A percentile compares a stretch with the other conserved stretches of the same genome.
These are phyloP conservation scores for Tilletia caries DNA, from an alignment of 1,284 basidiomycete species.

Conservation along the genomic window DNA sequence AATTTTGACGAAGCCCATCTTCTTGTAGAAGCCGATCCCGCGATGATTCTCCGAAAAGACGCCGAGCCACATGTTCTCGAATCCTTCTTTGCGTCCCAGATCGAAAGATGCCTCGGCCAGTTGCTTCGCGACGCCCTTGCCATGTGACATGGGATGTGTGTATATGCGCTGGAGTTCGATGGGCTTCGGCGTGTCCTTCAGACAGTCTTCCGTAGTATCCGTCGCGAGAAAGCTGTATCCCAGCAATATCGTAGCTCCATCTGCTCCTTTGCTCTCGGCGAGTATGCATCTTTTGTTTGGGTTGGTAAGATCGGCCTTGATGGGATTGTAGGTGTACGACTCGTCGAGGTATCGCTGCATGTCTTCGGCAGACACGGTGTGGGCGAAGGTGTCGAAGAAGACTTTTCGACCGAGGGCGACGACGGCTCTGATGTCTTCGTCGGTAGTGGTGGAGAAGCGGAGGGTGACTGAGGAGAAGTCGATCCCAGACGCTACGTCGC, in stretches of 20 bases:
- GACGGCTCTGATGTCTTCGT: constrained; percentile 17
- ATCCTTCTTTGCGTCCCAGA: constrained; percentile 3
- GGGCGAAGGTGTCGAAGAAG: constrained; percentile 24
- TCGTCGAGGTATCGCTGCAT: constrained; percentile 26
- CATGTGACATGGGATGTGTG: constrained; percentile 23
- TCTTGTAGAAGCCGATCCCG: not conserved
- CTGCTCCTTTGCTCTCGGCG: not conserved
- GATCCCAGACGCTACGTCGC: no score
- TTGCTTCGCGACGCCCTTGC: constrained; percentile 20
- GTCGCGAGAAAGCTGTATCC: constrained; percentile 25
- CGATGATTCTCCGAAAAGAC: not conserved
- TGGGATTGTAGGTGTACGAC: constrained; percentile 19
- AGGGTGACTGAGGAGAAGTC: not conserved
- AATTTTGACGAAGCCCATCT: constrained; percentile 1
- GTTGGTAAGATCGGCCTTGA: constrained; percentile 20
- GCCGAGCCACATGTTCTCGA: not conserved
- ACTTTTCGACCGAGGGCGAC: constrained; percentile 22
- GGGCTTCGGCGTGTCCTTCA: constrained; percentile 20
- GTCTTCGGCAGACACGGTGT: constrained; percentile 25
- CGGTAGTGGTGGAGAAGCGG: not conserved
- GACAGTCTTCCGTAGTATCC: constrained; percentile 23
- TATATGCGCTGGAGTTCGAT: constrained; percentile 32
- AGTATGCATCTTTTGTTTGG: not conserved
- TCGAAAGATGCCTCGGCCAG: constrained; percentile 2
- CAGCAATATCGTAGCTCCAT: constrained; percentile 19